phyloP scores from a whole-genome alignment of 2,329 filamentous ascomycete genomes.

The Tolypocladium guangdongense region DNA sequence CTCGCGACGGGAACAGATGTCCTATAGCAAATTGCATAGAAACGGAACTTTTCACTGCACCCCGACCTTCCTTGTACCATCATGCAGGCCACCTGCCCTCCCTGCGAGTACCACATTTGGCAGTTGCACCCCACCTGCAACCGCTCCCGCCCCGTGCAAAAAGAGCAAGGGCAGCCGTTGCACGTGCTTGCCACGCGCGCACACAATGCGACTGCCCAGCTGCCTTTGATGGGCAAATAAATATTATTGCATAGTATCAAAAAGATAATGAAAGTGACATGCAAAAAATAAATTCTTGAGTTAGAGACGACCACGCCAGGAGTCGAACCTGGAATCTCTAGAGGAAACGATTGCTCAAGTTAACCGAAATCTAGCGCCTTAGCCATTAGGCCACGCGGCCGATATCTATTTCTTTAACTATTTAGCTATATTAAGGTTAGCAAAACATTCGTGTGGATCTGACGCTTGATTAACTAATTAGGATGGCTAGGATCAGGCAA shows the following conservation, averaged over 20 bases:
- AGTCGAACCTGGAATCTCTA: constrained; percentile 34
- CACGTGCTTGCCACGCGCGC: background rate
- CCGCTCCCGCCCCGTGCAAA: background rate
- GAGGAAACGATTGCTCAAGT: constrained; percentile 13
- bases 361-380: constrained; percentile 32
- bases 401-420: constrained; percentile 4
- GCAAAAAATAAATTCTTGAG: background rate
- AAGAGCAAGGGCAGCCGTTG: background rate
- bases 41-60: background rate
- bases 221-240: background rate
- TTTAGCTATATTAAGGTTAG: background rate
- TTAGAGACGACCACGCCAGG: constrained; percentile 27
- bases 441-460: background rate
- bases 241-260: background rate
- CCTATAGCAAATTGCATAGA: background rate
- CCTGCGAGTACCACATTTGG: too few relatives aligned
- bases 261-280: background rate
- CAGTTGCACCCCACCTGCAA: too few relatives aligned
- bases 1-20: background rate
- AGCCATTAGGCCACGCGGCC: constrained; percentile 33
- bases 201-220: background rate
- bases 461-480: too few relatives aligned
- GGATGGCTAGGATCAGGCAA: too few relatives aligned
- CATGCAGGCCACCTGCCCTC: background rate
- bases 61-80: background rate